These are phyloP conservation scores for Russula emetica DNA, from an alignment of 768 basidiomycete genomes.

Conservation along the genomic window DNA sequence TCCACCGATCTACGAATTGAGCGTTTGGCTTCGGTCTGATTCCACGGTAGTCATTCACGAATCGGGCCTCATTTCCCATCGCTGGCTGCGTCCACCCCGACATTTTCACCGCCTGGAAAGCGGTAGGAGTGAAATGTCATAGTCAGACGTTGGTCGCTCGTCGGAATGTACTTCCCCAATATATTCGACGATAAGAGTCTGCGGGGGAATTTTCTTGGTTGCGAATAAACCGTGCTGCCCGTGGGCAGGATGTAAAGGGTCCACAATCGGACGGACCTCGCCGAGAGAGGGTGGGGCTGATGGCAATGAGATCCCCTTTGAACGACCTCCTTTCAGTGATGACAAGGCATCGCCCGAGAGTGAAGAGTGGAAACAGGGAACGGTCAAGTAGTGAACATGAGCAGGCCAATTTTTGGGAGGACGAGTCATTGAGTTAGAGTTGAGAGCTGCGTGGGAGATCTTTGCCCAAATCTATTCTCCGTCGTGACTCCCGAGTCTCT, in stretches of 20 bases:
- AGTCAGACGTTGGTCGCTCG: conserved; percentile 69
- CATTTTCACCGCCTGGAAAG: conserved; percentile 46
- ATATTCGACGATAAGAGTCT: conserved; percentile 72
- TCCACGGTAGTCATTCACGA: conserved; percentile 89
- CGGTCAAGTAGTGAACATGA: conserved; percentile 50
- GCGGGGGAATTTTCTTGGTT: conserved; percentile 59
- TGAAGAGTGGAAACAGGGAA: conserved; percentile 53
- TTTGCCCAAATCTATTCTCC: conserved; percentile 6
- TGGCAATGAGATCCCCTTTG: conserved; percentile 10
- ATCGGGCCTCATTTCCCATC: conserved; percentile 84
- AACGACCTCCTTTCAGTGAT: conserved; percentile 16
- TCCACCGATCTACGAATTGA: conserved; percentile 56
- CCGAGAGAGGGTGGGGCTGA: conserved; percentile 37
- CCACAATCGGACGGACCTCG: conserved; percentile 53
- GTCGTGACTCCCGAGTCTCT: conserved; percentile 5
- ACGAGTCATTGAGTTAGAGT: neutral
- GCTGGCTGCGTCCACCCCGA: conserved; percentile 73
- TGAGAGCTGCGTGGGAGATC: conserved; percentile 4
- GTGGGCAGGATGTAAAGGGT: conserved; percentile 54
- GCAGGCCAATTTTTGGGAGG: conserved; percentile 47
- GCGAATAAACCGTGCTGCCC: conserved; percentile 85
- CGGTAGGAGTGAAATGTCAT: conserved; percentile 82
- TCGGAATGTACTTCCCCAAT: conserved; percentile 82
- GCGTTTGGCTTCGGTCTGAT: conserved; percentile 67
- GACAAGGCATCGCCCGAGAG: conserved; percentile 44